Percentiles rank a stretch among this genome's conserved stretches.
Conservation (phyloP, 257 asterid species). For the Ajuga chamaepitys region DNA sequence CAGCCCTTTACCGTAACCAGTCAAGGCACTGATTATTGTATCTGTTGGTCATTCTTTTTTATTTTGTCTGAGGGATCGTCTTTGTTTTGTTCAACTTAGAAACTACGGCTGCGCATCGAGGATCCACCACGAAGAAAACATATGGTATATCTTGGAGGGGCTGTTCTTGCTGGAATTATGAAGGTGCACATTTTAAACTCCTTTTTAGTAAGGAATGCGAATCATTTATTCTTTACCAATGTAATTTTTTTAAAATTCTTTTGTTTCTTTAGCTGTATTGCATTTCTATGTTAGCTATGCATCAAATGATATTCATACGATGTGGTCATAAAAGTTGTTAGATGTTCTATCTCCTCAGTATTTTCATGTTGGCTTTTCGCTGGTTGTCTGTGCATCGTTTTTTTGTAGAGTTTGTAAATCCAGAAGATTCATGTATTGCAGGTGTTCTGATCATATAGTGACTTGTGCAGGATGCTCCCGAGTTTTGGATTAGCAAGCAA, state of each 20-base stretch:
- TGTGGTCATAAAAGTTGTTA: neutral
- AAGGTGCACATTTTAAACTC: slow-evolving; percentile 46
- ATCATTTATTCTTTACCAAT: neutral
- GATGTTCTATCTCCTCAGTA: neutral
- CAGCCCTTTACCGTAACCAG: neutral
- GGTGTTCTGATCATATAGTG: neutral
- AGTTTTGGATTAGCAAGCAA: slow-evolving; percentile 92
- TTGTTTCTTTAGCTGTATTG: neutral
- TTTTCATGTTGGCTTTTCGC: neutral
- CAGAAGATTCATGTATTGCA: neutral
- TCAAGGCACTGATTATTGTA: neutral
- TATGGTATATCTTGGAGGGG: slow-evolving; percentile 98
- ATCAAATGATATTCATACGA: neutral
- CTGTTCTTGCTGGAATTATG: slow-evolving; percentile 99
- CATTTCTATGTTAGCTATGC: neutral
- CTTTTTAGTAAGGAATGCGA: neutral
- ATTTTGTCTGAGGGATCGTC: neutral
- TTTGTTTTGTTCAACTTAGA: slow-evolving; percentile 34
- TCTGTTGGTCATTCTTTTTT: neutral
- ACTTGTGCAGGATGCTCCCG: slow-evolving; percentile 90
- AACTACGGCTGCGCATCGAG: slow-evolving; percentile 86
- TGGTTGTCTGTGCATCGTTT: neutral
- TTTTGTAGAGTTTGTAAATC: neutral
- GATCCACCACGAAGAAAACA: slow-evolving; percentile 99
- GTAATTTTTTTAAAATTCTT: neutral